Base-by-base conservation (phyloP, 2,329 filamentous ascomycete genomes). In the Paraphaeosphaeria sporulosa region DNA sequence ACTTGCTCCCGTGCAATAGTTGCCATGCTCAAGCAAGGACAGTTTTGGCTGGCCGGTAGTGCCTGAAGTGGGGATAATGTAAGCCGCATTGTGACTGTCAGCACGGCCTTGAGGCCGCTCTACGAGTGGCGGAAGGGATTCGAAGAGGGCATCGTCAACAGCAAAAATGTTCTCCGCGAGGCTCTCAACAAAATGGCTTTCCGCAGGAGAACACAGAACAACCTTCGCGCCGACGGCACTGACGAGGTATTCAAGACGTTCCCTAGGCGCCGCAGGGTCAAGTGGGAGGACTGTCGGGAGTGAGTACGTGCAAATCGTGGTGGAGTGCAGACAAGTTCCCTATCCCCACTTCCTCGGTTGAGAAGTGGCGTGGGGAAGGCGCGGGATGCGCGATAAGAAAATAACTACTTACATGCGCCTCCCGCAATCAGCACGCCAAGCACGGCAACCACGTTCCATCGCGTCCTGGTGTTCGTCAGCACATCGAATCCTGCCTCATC, bases 341-440 rank as follows among this genome's bases (percentile, higher is more conserved):
- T 25, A 23, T 32, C 32, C 17, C 17, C 2, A 32, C 19, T 2
- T 12, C 17, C 32, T 21, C 38, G 51, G 25, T 5, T 42, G 21
- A 30, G 25, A 27, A 21, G 38, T 9, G n/a, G 42, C 25, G 27
- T n/a, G 27, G n/a, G 48, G 34, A 13, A 23, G 47, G 47, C 27
- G 30, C 27, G 27, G 47, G 47, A n/a, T 15, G 25, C 32, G n/a
- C 36, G 40, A 42, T 54, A 59, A 54, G 50, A 21, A 43, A 44
- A 49, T 9, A 4, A 49, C 57, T 47, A 70, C 67, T 67, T 62
- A 70, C 66, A 71, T 32, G 69, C 69, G 23, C 65, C 74, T 19
- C 75, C 75, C 32, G 74, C 71, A 25, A 70, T 68, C 63, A 78
- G 60, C 13, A 75, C 68, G 23, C 66, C 69, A 27, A 77, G 63